Base-by-base conservation (phyloP, 345 rosid species). In the Abelmoschus esculentus region DNA sequence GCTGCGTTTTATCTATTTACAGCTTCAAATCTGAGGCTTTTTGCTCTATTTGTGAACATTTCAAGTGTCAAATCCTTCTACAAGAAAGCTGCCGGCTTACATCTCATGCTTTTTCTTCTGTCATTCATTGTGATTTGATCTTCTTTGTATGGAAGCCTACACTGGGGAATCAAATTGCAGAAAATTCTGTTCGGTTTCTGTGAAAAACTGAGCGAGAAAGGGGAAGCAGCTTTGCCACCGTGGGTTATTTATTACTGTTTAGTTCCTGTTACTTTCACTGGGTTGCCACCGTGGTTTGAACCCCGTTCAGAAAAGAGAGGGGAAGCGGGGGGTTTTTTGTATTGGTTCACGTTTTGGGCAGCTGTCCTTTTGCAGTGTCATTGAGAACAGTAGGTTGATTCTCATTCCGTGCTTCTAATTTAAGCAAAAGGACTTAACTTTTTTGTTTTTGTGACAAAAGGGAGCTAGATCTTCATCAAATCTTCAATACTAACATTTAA, bases 271-370 rank as follows among this genome's bases (percentile, higher is more conserved):
- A 55, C 73, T 74, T 68, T 73, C 78, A 74, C 77, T 64, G 65
- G 32, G 57, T 80, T 85, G 81, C 74, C 82, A 74, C 28, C 0
- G 3, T 78, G 75, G 77, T 83, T 83, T 79, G 79, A 77, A 80
- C 69, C 63, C 73, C 75, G 70, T 15, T 1, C 46, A 1, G 32
- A 34, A 17, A 34, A 72, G 19, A 32, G 36, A 57, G 61, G 78
- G 36, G 69, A 68, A 61, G 69, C 76, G 69, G 56, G 77, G 26
- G 26, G 62, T 62, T 29, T 50, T 34, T 57, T 36, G 18, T 55
- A 18, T 66, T 32, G 49, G 14, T 46, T 62, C 61, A 12, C 61
- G 71, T 54, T 36, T 68, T 49, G 31, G 64, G 55, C 56, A 64
- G 64, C 73, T 70, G 76, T 62, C 46, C 28, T 14, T 72, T 72